phyloP scores from a whole-genome alignment of 139 green algal genomes.

The Tetraselmis chui region DNA sequence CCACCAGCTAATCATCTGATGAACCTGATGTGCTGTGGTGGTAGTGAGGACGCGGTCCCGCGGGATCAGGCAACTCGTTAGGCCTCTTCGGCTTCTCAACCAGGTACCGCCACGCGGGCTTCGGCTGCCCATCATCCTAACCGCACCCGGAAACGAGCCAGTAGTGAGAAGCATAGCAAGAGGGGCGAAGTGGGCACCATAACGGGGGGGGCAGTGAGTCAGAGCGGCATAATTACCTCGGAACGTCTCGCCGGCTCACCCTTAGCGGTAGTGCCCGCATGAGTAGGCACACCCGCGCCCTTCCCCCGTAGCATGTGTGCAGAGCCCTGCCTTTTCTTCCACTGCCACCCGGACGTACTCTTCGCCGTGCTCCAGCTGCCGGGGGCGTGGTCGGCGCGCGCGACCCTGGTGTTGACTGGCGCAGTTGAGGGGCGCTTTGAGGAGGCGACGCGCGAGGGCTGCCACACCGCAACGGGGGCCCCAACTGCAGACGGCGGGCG shows the following conservation, averaged over 20 bases:
- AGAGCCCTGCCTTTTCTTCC: background rate
- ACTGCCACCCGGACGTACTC: background rate
- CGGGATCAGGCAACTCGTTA: background rate
- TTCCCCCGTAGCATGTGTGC: background rate
- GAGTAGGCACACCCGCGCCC: no score
- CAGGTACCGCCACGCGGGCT: background rate
- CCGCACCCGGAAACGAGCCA: background rate
- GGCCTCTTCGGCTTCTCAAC: background rate
- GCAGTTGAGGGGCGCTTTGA: background rate
- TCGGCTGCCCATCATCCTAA: background rate
- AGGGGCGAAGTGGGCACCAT: background rate
- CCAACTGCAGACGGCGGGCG: background rate
- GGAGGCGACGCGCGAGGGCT: background rate
- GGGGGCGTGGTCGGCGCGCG: background rate
- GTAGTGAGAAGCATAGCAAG: background rate
- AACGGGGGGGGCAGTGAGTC: background rate
- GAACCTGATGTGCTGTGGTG: background rate
- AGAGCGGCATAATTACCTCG: background rate
- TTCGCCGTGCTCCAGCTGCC: background rate
- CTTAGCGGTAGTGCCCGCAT: no score
- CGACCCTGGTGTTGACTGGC: background rate
- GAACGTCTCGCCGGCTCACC: no score
- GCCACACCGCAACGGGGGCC: background rate
- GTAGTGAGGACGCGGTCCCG: background rate
- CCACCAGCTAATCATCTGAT: no score